Percentiles rank a stretch among this genome's conserved stretches.
Conservation (phyloP, 1,284 basidiomycete genomes). For the Ustilago esculenta region DNA sequence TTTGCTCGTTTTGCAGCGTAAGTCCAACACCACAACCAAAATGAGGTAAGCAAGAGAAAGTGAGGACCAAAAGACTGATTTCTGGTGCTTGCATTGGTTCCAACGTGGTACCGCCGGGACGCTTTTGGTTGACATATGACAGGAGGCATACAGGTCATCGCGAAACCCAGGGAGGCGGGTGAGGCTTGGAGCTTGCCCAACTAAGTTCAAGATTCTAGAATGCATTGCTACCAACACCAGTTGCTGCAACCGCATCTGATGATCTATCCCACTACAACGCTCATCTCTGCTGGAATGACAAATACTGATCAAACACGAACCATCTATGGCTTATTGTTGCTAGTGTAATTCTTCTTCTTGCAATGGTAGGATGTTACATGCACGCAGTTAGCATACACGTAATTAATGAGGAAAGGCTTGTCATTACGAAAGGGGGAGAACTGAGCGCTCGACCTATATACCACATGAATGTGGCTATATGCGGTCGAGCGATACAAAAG, state of each 20-base stretch:
- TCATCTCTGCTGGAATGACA: neutral
- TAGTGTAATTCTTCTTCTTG: too few species aligned
- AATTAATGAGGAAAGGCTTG: too few species aligned
- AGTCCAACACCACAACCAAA: constrained; percentile 7
- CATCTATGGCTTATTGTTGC: neutral
- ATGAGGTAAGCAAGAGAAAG: neutral
- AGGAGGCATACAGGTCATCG: constrained; percentile 55
- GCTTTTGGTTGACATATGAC: neutral
- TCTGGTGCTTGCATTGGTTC: too few species aligned
- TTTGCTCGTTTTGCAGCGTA: constrained; percentile 56
- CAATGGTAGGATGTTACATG: too few species aligned
- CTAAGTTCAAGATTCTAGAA: neutral
- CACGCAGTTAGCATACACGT: too few species aligned
- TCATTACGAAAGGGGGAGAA: too few species aligned
- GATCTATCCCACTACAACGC: neutral
- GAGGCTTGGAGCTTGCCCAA: constrained; percentile 12
- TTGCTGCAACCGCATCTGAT: neutral
- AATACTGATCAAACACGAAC: neutral
- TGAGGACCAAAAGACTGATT: neutral
- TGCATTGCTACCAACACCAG: neutral
- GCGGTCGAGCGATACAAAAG: too few species aligned
- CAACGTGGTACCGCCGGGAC: too few species aligned
- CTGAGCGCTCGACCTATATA: too few species aligned
- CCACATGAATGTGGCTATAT: too few species aligned
- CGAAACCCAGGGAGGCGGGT: constrained; percentile 46